phyloP scores from a whole-genome alignment of 202 grass and related monocot genomes.

The Carex sylvatica region DNA sequence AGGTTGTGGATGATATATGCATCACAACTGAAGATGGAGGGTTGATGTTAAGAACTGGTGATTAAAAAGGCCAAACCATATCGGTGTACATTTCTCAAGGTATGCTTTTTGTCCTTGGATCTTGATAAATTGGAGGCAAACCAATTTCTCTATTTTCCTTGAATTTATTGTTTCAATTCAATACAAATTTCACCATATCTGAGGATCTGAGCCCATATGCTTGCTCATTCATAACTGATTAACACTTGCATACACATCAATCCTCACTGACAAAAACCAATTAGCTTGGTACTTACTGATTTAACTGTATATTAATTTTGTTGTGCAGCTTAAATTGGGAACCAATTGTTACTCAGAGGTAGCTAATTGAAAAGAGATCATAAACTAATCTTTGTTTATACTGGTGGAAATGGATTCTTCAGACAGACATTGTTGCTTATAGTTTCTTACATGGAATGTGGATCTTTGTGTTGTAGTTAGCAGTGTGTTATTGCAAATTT shows the following conservation, averaged over 20 bases:
- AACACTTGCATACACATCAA: neutral
- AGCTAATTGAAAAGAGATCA: constrained; percentile 4
- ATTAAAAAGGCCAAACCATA: neutral
- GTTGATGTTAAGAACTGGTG: constrained; percentile 30
- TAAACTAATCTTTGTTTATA: neutral
- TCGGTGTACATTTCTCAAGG: constrained; percentile 6
- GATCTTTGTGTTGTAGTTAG: neutral
- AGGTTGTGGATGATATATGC: constrained; percentile 34
- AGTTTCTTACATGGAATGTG: constrained; percentile 8
- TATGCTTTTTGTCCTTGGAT: neutral
- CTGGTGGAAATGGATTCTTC: constrained; percentile 1
- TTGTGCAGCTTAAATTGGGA: neutral
- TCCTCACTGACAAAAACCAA: neutral
- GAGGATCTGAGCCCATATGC: neutral
- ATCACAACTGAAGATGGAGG: constrained; percentile 21
- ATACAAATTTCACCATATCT: neutral
- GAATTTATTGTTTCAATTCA: neutral
- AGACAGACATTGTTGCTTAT: neutral
- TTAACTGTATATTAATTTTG: neutral
- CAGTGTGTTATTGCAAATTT: neutral
- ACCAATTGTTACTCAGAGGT: neutral
- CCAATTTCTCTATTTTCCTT: neutral
- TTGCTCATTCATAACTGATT: no score
- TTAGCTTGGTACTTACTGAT: neutral
- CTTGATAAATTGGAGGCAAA: neutral